Conservation (phyloP, 129 eudicot species). For the Arctium minus region DNA sequence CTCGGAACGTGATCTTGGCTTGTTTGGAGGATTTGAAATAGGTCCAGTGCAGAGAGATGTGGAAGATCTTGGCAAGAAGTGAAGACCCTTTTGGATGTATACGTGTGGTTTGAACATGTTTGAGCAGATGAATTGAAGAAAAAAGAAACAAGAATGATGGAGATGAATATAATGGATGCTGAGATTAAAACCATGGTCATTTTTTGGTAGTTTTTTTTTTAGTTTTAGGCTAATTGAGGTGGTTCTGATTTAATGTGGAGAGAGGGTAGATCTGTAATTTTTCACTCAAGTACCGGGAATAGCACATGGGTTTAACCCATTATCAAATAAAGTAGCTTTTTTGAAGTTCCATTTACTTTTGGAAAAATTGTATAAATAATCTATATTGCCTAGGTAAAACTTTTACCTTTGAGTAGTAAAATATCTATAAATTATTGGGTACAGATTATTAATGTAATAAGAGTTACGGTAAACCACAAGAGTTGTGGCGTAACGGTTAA, state of each 20-base stretch:
- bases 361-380: not conserved
- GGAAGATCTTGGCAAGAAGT: constrained; percentile 50
- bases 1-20: constrained; percentile 45
- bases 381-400: no score
- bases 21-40: constrained; percentile 19
- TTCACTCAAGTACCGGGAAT: not conserved
- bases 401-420: no score
- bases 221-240: not conserved
- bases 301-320: not conserved
- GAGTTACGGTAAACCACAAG: not conserved
- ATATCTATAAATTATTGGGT: no score
- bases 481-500: no score
- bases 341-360: not conserved
- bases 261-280: constrained; percentile 1
- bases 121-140: constrained; percentile 28
- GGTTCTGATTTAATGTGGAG: not conserved
- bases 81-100: constrained; percentile 25
- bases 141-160: constrained; percentile 27
- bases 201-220: not conserved
- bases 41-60: constrained; percentile 42
- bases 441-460: no score
- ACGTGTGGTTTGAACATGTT: constrained; percentile 46
- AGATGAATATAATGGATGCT: not conserved
- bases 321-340: not conserved
- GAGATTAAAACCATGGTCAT: constrained; percentile 36